These are phyloP conservation scores for Eucalyptus regnans DNA, from an alignment of 345 rosid species.

Conservation along the genomic window DNA sequence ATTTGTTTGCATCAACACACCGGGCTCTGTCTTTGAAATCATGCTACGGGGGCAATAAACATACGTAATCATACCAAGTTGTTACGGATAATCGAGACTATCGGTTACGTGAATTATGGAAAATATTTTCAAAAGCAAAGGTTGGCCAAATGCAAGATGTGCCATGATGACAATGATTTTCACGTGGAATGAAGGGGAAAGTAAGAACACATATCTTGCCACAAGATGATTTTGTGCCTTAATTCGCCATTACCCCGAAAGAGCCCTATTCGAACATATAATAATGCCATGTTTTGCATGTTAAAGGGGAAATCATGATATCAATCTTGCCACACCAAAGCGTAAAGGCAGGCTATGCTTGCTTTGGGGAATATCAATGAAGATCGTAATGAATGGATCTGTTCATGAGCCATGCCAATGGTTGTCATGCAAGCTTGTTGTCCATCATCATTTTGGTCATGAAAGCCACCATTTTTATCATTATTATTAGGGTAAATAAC, in stretches of 20 bases:
- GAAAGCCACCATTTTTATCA: not conserved
- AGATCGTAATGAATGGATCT: not conserved
- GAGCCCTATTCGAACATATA: not conserved
- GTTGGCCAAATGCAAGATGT: not conserved
- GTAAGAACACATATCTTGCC: not conserved
- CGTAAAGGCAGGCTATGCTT: not conserved
- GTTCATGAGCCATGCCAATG: not conserved
- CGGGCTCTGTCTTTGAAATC: not conserved
- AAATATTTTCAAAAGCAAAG: not conserved
- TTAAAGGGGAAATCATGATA: not conserved
- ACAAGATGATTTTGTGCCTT: not conserved
- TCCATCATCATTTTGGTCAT: not conserved
- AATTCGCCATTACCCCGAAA: not conserved
- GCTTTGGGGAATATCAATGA: not conserved
- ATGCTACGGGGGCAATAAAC: not conserved
- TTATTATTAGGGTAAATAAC: not conserved
- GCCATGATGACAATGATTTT: not conserved
- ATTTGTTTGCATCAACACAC: not conserved
- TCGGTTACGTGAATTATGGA: not conserved
- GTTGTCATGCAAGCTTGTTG: not conserved
- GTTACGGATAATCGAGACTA: not conserved
- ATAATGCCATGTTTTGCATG: not conserved
- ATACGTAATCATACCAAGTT: not conserved
- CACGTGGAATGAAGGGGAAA: not conserved
- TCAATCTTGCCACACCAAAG: not conserved